Base-by-base conservation (phyloP, 2,329 filamentous ascomycete genomes). In the Knufia petricola region DNA sequence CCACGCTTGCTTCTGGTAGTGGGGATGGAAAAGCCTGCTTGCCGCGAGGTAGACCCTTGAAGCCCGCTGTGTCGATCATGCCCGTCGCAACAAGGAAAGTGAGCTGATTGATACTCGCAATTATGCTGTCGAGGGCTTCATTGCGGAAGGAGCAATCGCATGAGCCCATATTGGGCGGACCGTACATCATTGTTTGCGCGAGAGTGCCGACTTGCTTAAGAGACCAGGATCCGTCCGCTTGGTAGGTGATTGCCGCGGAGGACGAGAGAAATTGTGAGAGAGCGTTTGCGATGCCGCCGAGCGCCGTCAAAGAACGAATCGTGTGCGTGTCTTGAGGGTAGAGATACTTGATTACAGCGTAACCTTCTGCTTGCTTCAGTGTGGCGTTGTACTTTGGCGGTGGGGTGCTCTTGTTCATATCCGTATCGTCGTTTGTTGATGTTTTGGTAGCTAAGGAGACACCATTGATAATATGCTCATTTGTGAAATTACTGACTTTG, bases 401-500 rank as follows among this genome's bases (percentile, higher is more conserved):
- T 43, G 41, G 3, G 12, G 23, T n/a, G 26, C 28, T 20, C 19
- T 13, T 32, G 36, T 46, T 46, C 9, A 37, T 21, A 4, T 28
- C 13, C 13, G 21, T 2, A 21, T 50, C 30, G 17, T 28, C 23
- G 12, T 30, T 32, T 6, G 7, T 21, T 21, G 39, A n/a, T 13
- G 15, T 28, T 23, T 15, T 20, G 17, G 17, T 32, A 6, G 2
- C 26, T 21, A 50, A 20, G 13, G 42, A 50, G 7, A 50, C 42
- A 24, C 48, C 48, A 21, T 50, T 50, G 36, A 42, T 31, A 26
- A 50, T 26, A 30, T 50, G 48, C 21, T 45, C 24, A 32, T 50
- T 50, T n/a, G 48, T 46, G 37, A 46, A 50, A 36, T 50, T 50
- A 3, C 34, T 50, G 7, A 50, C 23, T 24, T 39, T 39, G 42